Evolutionary conservation across 2,329 filamentous ascomycete genomes (phyloP).

Genomic region (Cladosporium sp.): DNA sequence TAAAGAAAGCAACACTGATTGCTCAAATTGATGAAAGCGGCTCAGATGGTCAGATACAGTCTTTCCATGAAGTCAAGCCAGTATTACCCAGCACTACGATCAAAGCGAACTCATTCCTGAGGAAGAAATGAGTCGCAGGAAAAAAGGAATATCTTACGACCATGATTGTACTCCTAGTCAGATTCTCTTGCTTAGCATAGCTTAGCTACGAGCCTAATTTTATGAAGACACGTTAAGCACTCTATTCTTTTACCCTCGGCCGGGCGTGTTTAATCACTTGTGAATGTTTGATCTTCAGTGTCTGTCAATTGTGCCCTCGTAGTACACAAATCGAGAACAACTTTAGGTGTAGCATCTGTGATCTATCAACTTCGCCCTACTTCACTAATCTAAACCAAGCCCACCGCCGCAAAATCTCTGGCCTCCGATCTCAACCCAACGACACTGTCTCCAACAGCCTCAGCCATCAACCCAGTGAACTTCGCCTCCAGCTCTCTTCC

Average conservation of each 20-base stretch:
- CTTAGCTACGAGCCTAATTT: conserved; percentile 18
- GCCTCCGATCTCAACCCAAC: neutral
- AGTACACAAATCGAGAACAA: no score
- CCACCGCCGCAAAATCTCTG: conserved; percentile 1
- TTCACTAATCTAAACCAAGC: neutral
- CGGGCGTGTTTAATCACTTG: no score
- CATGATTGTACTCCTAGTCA: conserved; percentile 16
- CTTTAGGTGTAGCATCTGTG: neutral
- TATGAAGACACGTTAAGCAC: conserved; percentile 10
- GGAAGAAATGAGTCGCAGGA: neutral
- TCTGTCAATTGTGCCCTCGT: neutral
- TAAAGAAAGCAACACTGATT: conserved; percentile 34
- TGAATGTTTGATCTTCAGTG: neutral
- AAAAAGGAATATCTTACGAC: conserved; percentile 6
- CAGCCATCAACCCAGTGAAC: conserved; percentile 2
- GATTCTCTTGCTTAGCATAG: conserved; percentile 11
- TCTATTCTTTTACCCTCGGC: neutral
- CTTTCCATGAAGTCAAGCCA: neutral
- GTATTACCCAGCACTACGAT: neutral
- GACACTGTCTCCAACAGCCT: neutral
- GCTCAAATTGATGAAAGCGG: neutral
- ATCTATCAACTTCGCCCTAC: neutral
- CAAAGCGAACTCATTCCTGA: neutral
- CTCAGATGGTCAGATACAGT: neutral
- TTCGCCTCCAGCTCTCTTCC: conserved; percentile 8